Base-by-base conservation (phyloP, 805 yeast species). In the Saccharomycopsis selenospora region DNA sequence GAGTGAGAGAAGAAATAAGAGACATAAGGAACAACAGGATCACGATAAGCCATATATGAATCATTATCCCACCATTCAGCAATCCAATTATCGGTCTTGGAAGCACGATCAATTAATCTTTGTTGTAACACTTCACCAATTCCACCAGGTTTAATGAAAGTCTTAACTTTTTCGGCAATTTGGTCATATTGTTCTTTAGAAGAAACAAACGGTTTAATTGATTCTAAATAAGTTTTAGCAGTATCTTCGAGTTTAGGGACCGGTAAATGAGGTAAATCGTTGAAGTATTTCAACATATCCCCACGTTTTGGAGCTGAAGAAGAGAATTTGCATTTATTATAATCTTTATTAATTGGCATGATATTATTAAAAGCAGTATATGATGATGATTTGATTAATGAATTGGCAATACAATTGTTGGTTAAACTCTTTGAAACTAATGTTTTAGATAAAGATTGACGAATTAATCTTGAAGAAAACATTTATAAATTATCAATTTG, bases 11-110 rank as follows among this genome's bases (percentile, higher is more conserved):
- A 91, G 58, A 88, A 93, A 70, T 91, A 91, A 18, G 95, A 85
- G 30, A 88, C 96, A 61, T 81, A 90, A 10, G 98, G 97, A 24
- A 86, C 85, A n/a, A 91, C 85, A 0, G 98, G 95, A 65, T 88
- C 98, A 56, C 93, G 76, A 69, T 88, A 90, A 36, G 84, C 80
- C 71, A 91, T 71, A 67, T 91, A 91, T 18, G 96, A 95, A 57
- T 85, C 86, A 59, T 85, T 84, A 65, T 91, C 95, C 99, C 99
- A 91, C 75, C 83, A 88, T 52, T 78, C 82, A 42, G 85, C 77
- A 59, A 91, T 73, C 99, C 99, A 91, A 65, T 91, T 91, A 61
- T 88, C 82, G 49, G 67, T 70, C 47, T 60, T 67, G 26, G 66
- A 57, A 25, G 91, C 82, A 56, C 79, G 77, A 23, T 72, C 68